Conservation (phyloP, 1,284 basidiomycete genomes). For the Mycena citricolor region DNA sequence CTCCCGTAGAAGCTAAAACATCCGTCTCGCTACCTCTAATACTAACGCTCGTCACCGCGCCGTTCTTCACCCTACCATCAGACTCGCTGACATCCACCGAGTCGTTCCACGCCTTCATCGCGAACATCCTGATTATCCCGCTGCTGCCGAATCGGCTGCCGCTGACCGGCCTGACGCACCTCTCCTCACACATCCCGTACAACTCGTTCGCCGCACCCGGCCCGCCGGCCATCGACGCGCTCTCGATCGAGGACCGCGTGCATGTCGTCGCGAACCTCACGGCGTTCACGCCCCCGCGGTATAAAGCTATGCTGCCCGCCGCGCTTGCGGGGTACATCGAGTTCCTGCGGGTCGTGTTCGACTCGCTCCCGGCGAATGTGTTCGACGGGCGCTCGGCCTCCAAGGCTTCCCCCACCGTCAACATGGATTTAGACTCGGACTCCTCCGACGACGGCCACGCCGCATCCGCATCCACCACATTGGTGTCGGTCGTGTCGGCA, state of each 20-base stretch:
- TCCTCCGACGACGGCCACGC: slow-evolving; percentile 44
- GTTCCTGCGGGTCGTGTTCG: slow-evolving; percentile 52
- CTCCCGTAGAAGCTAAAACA: slow-evolving; percentile 38
- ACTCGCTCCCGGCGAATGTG: slow-evolving; percentile 49
- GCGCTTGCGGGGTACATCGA: slow-evolving; percentile 56
- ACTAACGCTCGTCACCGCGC: slow-evolving; percentile 40
- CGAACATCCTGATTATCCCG: slow-evolving; percentile 58
- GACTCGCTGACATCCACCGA: slow-evolving; percentile 33
- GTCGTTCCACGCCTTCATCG: slow-evolving; percentile 40
- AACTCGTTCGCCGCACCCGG: slow-evolving; percentile 22
- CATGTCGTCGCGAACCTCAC: slow-evolving; percentile 68
- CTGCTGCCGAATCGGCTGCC: slow-evolving; percentile 70
- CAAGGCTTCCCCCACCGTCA: slow-evolving; percentile 30
- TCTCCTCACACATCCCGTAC: slow-evolving; percentile 32
- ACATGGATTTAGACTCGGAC: slow-evolving; percentile 13
- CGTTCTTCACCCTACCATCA: slow-evolving; percentile 35
- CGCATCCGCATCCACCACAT: slow-evolving; percentile 31
- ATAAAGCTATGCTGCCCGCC: slow-evolving; percentile 42
- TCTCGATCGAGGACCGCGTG: slow-evolving; percentile 35
- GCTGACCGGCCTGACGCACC: slow-evolving; percentile 44
- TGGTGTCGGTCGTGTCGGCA: slow-evolving; percentile 37
- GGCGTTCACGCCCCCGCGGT: slow-evolving; percentile 58
- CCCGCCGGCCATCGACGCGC: slow-evolving; percentile 22
- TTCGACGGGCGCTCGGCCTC: slow-evolving; percentile 38
- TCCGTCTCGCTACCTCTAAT: slow-evolving; percentile 43